These are phyloP conservation scores for Dryadomyces quercivorus DNA, from an alignment of 2,329 filamentous ascomycete species.

Conservation along the genomic window DNA sequence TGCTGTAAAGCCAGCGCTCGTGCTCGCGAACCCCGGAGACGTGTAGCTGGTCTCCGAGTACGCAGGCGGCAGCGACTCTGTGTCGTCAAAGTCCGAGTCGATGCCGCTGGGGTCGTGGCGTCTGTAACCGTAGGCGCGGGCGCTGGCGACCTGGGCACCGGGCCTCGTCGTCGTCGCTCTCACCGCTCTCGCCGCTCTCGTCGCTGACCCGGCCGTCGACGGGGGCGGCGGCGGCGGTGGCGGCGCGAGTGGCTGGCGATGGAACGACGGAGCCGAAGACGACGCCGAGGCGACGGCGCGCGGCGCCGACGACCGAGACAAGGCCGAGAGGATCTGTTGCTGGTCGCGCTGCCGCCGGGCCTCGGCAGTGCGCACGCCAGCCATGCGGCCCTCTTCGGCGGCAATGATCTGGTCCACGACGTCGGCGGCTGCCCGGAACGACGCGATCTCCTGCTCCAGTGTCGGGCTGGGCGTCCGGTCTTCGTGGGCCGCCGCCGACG, in stretches of 20 bases:
- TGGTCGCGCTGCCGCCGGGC: slow-evolving; percentile 9
- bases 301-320: not conserved
- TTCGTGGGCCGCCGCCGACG: not conserved
- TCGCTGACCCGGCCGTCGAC: not conserved
- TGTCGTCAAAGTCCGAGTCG: slow-evolving; percentile 14
- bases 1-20: not conserved
- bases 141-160: not conserved
- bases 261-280: not conserved
- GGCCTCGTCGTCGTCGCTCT: not conserved
- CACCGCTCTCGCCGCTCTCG: not conserved
- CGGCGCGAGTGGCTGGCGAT: slow-evolving; percentile 1
- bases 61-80: slow-evolving; percentile 30
- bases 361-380: slow-evolving; percentile 10
- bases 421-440: slow-evolving; percentile 32
- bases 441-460: slow-evolving; percentile 36
- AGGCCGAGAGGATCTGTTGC: not conserved
- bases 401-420: slow-evolving; percentile 33
- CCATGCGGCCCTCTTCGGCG: slow-evolving; percentile 25
- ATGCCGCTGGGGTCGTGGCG: slow-evolving; percentile 2
- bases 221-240: slow-evolving; percentile 3
- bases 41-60: slow-evolving; percentile 22
- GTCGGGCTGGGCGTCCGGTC: slow-evolving; percentile 17
- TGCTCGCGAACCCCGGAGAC: not conserved
- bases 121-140: slow-evolving; percentile 2
- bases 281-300: not conserved